Percentiles rank a stretch among this genome's conserved stretches.
phyloP scores from a whole-genome alignment of 164 flowering plant genomes.

The Stephania yunnanensis region DNA sequence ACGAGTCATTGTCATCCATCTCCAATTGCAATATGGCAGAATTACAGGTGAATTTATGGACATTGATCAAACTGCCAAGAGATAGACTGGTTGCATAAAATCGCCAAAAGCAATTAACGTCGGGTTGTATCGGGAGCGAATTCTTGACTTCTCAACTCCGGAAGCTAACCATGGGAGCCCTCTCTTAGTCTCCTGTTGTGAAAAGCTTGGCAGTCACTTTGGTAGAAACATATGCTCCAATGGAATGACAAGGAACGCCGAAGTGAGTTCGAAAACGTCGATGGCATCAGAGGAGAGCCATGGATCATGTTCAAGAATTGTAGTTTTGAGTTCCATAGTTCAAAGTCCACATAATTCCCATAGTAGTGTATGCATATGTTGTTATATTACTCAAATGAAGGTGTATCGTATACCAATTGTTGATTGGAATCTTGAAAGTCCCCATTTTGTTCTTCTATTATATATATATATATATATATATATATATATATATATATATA shows the following conservation, averaged over 20 bases:
- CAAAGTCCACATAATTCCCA: neutral
- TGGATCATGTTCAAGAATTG: neutral
- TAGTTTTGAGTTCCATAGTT: neutral
- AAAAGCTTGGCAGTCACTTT: neutral
- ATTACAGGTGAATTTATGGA: slow-evolving; percentile 11
- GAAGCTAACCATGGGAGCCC: neutral
- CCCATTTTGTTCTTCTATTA: neutral
- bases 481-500: neutral
- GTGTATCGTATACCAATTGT: neutral
- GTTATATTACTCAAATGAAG: neutral
- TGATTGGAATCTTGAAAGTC: neutral
- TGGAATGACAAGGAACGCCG: neutral
- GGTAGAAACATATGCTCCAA: neutral
- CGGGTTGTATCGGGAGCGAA: neutral
- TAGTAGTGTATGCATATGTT: neutral
- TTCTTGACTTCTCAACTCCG: neutral
- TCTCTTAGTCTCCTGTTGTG: neutral
- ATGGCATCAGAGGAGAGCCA: neutral
- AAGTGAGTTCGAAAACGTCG: neutral
- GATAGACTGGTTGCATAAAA: neutral
- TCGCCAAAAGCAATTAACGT: neutral
- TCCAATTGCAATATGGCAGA: neutral
- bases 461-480: neutral
- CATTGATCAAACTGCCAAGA: neutral
- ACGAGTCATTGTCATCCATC: neutral